Evolutionary conservation across 1,284 basidiomycete genomes (phyloP).

Genomic region (Boletus calvinii): DNA sequence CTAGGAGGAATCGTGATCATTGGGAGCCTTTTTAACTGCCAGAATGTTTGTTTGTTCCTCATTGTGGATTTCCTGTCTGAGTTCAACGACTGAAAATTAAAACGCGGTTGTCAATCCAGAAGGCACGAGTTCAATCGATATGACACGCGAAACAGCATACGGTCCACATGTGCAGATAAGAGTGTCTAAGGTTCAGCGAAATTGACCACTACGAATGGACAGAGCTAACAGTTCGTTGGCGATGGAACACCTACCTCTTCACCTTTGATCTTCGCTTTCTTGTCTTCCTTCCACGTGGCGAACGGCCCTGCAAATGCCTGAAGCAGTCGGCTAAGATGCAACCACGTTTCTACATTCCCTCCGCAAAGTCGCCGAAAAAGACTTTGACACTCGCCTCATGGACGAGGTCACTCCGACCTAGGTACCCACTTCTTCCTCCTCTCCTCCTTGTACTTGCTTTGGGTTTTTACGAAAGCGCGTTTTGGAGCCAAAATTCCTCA

Average conservation of each 20-base stretch:
- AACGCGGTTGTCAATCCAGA: conserved; percentile 2
- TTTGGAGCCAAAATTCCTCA: conserved; percentile 72
- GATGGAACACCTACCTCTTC: conserved; percentile 69
- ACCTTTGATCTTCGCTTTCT: conserved; percentile 82
- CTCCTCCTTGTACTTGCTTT: conserved; percentile 87
- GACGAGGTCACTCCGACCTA: conserved; percentile 49
- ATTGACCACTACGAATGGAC: conserved; percentile 51
- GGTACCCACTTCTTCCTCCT: conserved; percentile 76
- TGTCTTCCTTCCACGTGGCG: conserved; percentile 69
- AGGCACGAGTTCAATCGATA: conserved; percentile 18
- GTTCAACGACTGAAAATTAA: not conserved
- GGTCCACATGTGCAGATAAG: conserved; percentile 13
- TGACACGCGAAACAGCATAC: conserved; percentile 2
- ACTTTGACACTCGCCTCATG: conserved; percentile 71
- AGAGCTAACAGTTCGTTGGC: conserved; percentile 7
- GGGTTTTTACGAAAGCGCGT: conserved; percentile 89
- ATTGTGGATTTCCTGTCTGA: conserved; percentile 11
- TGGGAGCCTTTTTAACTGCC: conserved; percentile 3
- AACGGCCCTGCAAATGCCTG: conserved; percentile 83
- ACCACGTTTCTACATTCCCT: conserved; percentile 8
- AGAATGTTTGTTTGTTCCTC: conserved; percentile 10
- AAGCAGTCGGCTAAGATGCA: conserved; percentile 58
- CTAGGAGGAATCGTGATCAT: not conserved
- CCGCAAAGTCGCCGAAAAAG: conserved; percentile 7
- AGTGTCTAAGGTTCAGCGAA: conserved; percentile 45